A percentile compares a stretch with the other conserved stretches of the same genome.
These are phyloP conservation scores for Trypanosoma caninum DNA, from an alignment of 208 protist species.

Conservation along the genomic window DNA sequence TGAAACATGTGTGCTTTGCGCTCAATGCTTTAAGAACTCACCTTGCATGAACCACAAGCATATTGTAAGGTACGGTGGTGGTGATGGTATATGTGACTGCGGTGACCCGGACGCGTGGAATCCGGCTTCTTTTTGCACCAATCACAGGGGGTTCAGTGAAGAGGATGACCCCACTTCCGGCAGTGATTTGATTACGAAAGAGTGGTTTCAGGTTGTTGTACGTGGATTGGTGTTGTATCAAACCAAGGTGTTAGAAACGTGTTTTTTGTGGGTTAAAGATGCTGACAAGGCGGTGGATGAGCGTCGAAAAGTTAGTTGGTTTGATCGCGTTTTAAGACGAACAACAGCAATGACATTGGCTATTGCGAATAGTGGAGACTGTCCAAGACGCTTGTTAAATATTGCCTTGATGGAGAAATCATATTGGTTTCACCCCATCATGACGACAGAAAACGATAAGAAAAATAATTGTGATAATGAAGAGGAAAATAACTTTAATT, in stretches of 20 bases:
- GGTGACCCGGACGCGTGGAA: conserved; percentile 88
- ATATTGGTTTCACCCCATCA: neutral
- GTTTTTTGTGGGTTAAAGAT: neutral
- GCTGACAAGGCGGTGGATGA: neutral
- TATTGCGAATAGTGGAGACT: neutral
- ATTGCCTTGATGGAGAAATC: conserved; percentile 6
- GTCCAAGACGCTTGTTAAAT: conserved; percentile 15
- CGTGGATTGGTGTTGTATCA: conserved; percentile 43
- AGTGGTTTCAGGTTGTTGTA: conserved; percentile 42
- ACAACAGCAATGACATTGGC: neutral
- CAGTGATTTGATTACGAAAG: conserved; percentile 17
- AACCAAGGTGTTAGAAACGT: conserved; percentile 26
- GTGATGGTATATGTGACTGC: conserved; percentile 92
- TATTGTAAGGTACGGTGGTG: conserved; percentile 48
- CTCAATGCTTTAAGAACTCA: conserved; percentile 86
- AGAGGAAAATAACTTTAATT: neutral
- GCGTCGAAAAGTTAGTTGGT: neutral
- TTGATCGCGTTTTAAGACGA: conserved; percentile 21
- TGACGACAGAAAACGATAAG: neutral
- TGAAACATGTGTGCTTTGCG: conserved; percentile 87
- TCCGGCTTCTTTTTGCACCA: conserved; percentile 53
- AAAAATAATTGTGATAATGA: neutral
- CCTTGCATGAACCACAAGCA: conserved; percentile 77
- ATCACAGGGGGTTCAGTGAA: conserved; percentile 36
- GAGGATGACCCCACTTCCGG: conserved; percentile 29